Conservation (phyloP, 176 grass and related monocot genomes). For the Metroxylon sagu region DNA sequence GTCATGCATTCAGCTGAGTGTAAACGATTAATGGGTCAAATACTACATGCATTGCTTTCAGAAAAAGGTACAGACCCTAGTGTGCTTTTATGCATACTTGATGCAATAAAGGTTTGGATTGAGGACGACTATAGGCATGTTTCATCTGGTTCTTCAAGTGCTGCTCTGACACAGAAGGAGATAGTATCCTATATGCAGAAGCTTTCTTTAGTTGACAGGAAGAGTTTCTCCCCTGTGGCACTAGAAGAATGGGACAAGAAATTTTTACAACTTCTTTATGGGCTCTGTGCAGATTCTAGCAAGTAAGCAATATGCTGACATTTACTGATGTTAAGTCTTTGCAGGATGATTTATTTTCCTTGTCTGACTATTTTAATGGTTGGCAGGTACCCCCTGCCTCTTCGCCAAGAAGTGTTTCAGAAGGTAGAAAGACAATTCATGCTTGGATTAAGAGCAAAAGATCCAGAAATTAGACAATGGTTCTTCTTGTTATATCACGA, state of each 20-base stretch:
- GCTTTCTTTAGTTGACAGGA: constrained; percentile 86
- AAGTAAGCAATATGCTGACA: constrained; percentile 42
- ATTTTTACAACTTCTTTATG: constrained; percentile 86
- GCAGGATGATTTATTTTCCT: too few relatives aligned
- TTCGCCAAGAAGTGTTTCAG: constrained; percentile 80
- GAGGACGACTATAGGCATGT: constrained; percentile 59
- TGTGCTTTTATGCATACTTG: constrained; percentile 77
- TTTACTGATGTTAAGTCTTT: too few relatives aligned
- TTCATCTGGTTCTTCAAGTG: constrained; percentile 46
- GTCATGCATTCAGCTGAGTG: constrained; percentile 72
- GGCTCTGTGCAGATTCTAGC: constrained; percentile 71
- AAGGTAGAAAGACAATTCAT: constrained; percentile 92
- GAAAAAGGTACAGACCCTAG: constrained; percentile 76
- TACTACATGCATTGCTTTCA: constrained; percentile 68
- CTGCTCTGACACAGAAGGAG: constrained; percentile 63
- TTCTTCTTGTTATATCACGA: constrained; percentile 97
- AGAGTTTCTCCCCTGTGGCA: constrained; percentile 47
- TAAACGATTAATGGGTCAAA: constrained; percentile 75
- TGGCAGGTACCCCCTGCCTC: constrained; percentile 52
- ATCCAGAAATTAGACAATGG: constrained; percentile 74
- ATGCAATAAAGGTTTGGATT: constrained; percentile 91
- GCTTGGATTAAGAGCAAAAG: constrained; percentile 90
- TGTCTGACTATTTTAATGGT: constrained; percentile 31
- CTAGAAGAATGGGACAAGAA: constrained; percentile 94
- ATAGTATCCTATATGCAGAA: constrained; percentile 93